phyloP scores from a whole-genome alignment of 2,329 filamentous ascomycete genomes.

The Penicillium sp. region DNA sequence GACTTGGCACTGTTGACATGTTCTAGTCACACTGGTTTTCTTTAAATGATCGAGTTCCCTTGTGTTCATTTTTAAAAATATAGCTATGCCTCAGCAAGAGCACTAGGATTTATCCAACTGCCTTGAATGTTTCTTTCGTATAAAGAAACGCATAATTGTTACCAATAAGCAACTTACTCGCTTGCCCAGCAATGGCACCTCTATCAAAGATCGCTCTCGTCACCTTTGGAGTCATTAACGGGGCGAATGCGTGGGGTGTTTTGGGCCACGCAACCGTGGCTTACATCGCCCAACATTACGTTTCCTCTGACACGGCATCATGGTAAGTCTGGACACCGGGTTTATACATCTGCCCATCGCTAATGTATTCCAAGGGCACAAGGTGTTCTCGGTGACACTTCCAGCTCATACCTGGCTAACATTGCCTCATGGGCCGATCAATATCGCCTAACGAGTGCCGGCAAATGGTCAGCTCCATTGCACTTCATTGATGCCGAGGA shows the following conservation, averaged over 20 bases:
- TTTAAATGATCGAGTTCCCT: not conserved
- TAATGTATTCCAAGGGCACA: constrained; percentile 27
- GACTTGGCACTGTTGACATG: not conserved
- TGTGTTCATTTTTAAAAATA: not conserved
- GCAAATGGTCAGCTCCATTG: constrained; percentile 45
- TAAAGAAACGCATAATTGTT: not conserved
- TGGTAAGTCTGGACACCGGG: constrained; percentile 29
- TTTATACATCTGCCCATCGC: not conserved
- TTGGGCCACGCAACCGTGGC: constrained; percentile 54
- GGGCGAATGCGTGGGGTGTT: constrained; percentile 47
- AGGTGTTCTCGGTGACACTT: constrained; percentile 43
- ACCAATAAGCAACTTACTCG: not conserved
- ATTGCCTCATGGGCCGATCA: constrained; percentile 53
- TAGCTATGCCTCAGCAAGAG: no score
- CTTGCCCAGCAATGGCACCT: constrained; percentile 6
- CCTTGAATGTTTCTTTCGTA: not conserved
- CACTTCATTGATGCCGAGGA: constrained; percentile 53
- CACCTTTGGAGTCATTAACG: constrained; percentile 6
- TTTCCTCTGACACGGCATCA: constrained; percentile 40
- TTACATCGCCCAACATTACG: constrained; percentile 50
- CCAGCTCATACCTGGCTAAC: constrained; percentile 47
- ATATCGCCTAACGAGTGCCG: constrained; percentile 48
- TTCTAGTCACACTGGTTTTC: not conserved
- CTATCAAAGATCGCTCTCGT: constrained; percentile 11
- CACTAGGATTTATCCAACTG: not conserved